phyloP scores from a whole-genome alignment of 2,329 filamentous ascomycete genomes.

The Colletotrichum salicis region DNA sequence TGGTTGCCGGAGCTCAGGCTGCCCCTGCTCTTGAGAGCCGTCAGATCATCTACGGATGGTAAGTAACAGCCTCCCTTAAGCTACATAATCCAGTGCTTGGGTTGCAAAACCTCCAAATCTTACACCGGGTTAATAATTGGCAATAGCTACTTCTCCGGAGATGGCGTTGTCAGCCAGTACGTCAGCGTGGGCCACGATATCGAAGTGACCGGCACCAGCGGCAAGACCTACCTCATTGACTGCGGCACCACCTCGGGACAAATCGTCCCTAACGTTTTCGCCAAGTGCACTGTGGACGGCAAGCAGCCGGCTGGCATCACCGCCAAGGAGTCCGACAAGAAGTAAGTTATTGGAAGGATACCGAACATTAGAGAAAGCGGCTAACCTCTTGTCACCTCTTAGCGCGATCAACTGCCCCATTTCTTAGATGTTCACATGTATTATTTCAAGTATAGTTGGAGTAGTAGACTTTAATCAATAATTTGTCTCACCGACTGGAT shows the following conservation, averaged over 20 bases:
- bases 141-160: conserved; percentile 8
- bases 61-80: not conserved
- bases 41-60: conserved; percentile 29
- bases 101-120: not conserved
- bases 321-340: not conserved
- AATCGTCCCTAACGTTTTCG: conserved; percentile 27
- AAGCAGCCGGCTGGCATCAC: conserved; percentile 10
- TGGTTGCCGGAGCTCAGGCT: conserved; percentile 14
- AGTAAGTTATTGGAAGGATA: conserved; percentile 2
- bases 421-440: not conserved
- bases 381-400: too few species aligned
- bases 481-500: too few species aligned
- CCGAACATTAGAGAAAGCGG: too few species aligned
- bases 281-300: conserved; percentile 21
- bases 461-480: too few species aligned
- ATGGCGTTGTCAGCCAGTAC: conserved; percentile 12
- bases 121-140: not conserved
- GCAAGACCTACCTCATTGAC: conserved; percentile 22
- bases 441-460: not conserved
- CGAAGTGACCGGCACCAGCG: not conserved
- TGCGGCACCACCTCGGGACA: conserved; percentile 18
- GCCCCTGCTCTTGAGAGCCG: conserved; percentile 13
- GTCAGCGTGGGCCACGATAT: conserved; percentile 17
- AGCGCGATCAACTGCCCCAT: conserved; percentile 31
- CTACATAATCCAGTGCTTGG: not conserved